Evolutionary conservation across 306 rosid species (phyloP), one percentile per base, ranked within the genome.

Genomic region (Quercus dentata): DNA sequence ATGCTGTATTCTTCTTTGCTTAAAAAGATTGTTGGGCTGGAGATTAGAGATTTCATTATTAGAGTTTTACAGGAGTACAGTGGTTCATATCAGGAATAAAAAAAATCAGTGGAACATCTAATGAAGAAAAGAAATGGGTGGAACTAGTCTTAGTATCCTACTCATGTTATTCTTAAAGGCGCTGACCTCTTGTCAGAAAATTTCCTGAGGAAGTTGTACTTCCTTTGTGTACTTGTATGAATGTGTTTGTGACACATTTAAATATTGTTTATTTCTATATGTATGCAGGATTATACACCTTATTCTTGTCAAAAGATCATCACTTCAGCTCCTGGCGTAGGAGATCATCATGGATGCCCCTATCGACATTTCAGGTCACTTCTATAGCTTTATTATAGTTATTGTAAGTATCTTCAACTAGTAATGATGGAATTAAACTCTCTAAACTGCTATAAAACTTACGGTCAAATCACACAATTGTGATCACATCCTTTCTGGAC

Each of bases 331-430:
- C 99, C 99, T 54, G 90, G 96, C 56, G 83, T 88, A 71, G 99
- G 99, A 83, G 98, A 95, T 90, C 98, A 95, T 74, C 99, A 95
- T 82, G 99, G 99, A 71, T 95, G 98, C 86, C 99, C 99, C n/a
- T 95, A 95, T 81, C 90, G 97, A 80, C 97, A 93, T 86, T 95
- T 95, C 92, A 90, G 96, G 98, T 95, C 61, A 61, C 78, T 80
- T 78, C 67, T 54, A 56, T 55, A 28, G 61, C 75, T 68, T 25
- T 54, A 8, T 46, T 71, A 46, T 80, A 75, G 28, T 74, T 64
- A 21, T 18, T 58, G 23, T 30, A 10, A 49, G 41, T 33, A 74
- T 78, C 3, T 23, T 80, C 35, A 69, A 35, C 56, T 51, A 14
- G 4, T 33, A 51, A 52, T 25, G 25, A 52, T 11, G 3, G 5